Evolutionary conservation across 1,139 yeast genomes (phyloP).

Genomic region (Nematodospora anomalae): DNA sequence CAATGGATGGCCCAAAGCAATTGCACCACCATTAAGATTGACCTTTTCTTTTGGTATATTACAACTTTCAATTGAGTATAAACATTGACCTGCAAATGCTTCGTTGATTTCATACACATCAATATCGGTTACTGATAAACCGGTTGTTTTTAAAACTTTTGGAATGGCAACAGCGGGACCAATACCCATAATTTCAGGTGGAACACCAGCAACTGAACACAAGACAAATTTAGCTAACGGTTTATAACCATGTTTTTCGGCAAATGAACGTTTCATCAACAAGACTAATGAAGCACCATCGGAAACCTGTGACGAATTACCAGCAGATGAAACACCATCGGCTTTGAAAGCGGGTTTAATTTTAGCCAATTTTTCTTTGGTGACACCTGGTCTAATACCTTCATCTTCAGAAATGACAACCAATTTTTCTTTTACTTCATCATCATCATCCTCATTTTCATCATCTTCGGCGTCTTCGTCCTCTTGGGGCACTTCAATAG

Average conservation of each 20-base stretch:
- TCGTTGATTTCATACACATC: constrained; percentile 17
- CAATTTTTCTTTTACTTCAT: constrained; percentile 22
- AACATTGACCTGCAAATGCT: constrained; percentile 19
- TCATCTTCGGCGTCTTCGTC: constrained; percentile 21
- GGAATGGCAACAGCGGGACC: constrained; percentile 44
- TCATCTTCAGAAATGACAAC: constrained; percentile 27
- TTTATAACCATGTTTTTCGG: constrained; percentile 32
- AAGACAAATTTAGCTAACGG: constrained; percentile 41
- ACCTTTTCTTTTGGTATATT: constrained; percentile 14
- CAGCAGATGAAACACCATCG: constrained; percentile 41
- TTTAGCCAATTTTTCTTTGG: constrained; percentile 29
- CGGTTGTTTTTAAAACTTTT: constrained; percentile 22
- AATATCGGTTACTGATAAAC: constrained; percentile 14
- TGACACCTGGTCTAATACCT: constrained; percentile 30
- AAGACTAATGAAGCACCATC: constrained; percentile 45
- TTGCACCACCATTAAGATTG: constrained; percentile 18
- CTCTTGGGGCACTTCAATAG: constrained; percentile 29
- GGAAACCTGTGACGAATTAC: constrained; percentile 42
- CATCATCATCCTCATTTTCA: constrained; percentile 14
- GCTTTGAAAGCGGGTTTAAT: constrained; percentile 35
- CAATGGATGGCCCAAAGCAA: constrained; percentile 18
- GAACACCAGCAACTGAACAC: constrained; percentile 38
- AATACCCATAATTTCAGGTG: constrained; percentile 41
- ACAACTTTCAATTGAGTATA: constrained; percentile 14
- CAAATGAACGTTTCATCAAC: constrained; percentile 34